phyloP scores from a whole-genome alignment of 192 early-diverging fungal species.

The Pilobolus umbonatus region DNA sequence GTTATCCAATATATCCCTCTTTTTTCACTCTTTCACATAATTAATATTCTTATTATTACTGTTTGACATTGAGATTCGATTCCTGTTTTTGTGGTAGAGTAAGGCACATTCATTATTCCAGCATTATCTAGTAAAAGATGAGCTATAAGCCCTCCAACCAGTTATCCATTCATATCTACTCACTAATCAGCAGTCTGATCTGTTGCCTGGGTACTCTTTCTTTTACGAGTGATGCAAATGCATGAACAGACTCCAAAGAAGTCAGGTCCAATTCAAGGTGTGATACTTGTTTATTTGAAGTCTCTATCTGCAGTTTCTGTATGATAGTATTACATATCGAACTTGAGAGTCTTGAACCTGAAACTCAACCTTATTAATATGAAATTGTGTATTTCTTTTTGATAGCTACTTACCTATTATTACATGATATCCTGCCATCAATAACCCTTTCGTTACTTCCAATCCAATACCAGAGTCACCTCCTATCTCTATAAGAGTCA shows the following conservation, averaged over 20 bases:
- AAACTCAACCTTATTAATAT: no score
- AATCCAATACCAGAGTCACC: constrained; percentile 18
- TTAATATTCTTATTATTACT: background rate
- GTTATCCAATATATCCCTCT: no score
- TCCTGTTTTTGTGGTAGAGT: background rate
- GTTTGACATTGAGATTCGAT: constrained; percentile 17
- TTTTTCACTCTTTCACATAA: no score
- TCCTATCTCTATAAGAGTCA: background rate
- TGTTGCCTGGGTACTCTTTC: background rate
- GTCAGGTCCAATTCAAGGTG: constrained; percentile 1
- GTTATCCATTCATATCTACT: background rate
- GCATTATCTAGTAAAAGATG: constrained; percentile 12
- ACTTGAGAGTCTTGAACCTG: no score
- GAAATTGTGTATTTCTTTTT: no score
- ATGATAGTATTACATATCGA: background rate
- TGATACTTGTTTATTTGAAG: no score
- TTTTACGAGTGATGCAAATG: background rate
- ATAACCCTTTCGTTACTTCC: constrained; percentile 6
- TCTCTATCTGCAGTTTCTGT: background rate
- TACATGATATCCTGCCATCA: constrained; percentile 16
- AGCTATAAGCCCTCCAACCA: background rate
- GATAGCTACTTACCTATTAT: constrained; percentile 3
- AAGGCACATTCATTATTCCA: constrained; percentile 16
- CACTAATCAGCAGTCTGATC: constrained; percentile 5
- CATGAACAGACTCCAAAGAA: constrained; percentile 6